Base-by-base conservation (phyloP, 2,329 filamentous ascomycete genomes). In the Aschersonia sp. region DNA sequence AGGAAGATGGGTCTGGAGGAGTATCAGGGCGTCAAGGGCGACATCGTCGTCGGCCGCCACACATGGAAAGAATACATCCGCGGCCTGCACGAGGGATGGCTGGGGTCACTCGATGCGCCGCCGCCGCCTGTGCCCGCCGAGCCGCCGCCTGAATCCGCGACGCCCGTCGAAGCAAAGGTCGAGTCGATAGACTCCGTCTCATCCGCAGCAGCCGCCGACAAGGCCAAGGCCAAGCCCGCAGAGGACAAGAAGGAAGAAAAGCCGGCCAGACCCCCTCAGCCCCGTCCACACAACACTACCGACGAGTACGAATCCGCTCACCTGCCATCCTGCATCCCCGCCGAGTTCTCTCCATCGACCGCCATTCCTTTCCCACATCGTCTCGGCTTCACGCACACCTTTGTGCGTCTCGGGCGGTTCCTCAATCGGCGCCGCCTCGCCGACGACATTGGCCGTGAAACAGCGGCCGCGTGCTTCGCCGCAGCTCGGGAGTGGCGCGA, bases 1-100 rank as follows among this genome's bases (percentile, higher is more conserved):
- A 70, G 73, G 58, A 76, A 71, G 53, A 79, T 80, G 51, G 82
- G 82, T 6, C 76, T 90, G 8, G 72, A 70, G 30, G 79, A 86
- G 35, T 90, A 83, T 58, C 72, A 81, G 4, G 89, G 86, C 8
- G 71, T 83, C 29, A 76, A 76, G 52, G 92, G 92, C 43, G 90
- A 97, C 60, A 73, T 98, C 46, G 80, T 97, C 14, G 79, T 98
- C 56, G 92, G 92, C 10, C 73, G 90, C 49, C 85, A 96, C 61
- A 83, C 90, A 8, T 98, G 92, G 92, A 98, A 96, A 68, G 92
- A 98, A 66, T 98, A 97, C 63, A 71, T 97, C 30, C 76, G 89
- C 50, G 92, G 92, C 43, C 61, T 97, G 54, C 92, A 98, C 62
- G 92, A 98, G 66, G 92, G 92, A 48, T 98, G 92, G 90, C 69